Conservation (phyloP, 2,329 filamentous ascomycete species). For the Apiospora koreana region DNA sequence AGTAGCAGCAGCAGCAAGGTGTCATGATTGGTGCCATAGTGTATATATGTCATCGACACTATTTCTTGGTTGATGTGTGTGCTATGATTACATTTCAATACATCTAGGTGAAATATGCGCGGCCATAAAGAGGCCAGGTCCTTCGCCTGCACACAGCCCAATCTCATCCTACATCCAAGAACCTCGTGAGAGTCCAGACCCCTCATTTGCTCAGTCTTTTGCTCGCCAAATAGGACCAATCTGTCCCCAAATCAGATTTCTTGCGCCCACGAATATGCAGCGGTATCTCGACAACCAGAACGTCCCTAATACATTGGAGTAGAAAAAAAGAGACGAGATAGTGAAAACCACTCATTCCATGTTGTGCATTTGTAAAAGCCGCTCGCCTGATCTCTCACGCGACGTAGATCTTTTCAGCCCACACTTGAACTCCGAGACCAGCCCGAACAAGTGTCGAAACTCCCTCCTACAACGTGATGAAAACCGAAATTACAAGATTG, state of each 20-base stretch:
- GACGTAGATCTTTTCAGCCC: background rate
- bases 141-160: background rate
- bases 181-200: background rate
- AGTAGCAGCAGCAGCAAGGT: too few relatives aligned
- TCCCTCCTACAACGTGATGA: background rate
- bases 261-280: conserved; percentile 1
- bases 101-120: background rate
- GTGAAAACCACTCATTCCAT: background rate
- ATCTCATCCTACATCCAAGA: background rate
- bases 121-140: background rate
- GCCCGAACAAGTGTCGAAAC: conserved; percentile 12
- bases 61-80: background rate
- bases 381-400: background rate
- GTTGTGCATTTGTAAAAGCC: background rate
- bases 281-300: background rate
- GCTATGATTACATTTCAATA: background rate
- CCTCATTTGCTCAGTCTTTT: background rate
- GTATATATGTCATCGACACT: background rate
- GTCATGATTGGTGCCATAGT: background rate
- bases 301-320: background rate
- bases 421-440: conserved; percentile 16
- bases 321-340: background rate
- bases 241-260: background rate
- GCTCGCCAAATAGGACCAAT: background rate
- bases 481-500: conserved; percentile 5